These are phyloP conservation scores for Xerocomellus intermedius DNA, from an alignment of 768 basidiomycete species.

Conservation along the genomic window DNA sequence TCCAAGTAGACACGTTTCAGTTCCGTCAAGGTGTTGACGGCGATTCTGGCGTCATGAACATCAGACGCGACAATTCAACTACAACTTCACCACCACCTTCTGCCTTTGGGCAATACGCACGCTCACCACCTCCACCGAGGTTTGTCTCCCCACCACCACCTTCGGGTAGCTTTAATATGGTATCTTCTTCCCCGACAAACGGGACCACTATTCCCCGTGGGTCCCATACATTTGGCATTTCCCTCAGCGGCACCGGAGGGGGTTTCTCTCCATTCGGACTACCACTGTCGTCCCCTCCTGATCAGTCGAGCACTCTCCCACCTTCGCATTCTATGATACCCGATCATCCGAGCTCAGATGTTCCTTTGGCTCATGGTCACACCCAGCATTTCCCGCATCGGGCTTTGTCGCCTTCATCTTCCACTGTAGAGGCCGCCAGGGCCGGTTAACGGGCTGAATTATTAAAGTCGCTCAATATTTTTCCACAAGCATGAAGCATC, in stretches of 20 bases:
- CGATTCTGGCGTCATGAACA: constrained; percentile 18
- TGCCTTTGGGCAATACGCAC: constrained; percentile 29
- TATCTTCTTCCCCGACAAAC: constrained; percentile 26
- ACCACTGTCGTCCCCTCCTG: constrained; percentile 31
- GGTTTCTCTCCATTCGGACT: constrained; percentile 34
- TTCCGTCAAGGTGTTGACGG: constrained; percentile 31
- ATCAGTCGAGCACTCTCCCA: constrained; percentile 27
- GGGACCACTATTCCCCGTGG: constrained; percentile 29
- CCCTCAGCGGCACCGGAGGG: constrained; percentile 27
- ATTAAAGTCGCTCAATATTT: constrained; percentile 39
- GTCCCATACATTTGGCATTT: constrained; percentile 32
- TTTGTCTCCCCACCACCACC: constrained; percentile 35
- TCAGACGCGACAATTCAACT: constrained; percentile 26
- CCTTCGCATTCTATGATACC: constrained; percentile 37
- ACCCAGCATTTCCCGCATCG: constrained; percentile 39
- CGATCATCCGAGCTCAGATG: constrained; percentile 35
- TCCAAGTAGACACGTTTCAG: constrained; percentile 28
- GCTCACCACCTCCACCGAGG: constrained; percentile 35
- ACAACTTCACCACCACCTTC: constrained; percentile 27
- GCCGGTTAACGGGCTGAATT: constrained; percentile 39
- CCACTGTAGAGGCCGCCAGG: constrained; percentile 39
- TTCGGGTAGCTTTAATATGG: constrained; percentile 29
- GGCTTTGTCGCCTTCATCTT: constrained; percentile 38
- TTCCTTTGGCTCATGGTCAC: constrained; percentile 33
- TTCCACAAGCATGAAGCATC: constrained; percentile 39